Conservation (phyloP, 108 stramenopile species). For the Pseudonitzschia delicatissima region DNA sequence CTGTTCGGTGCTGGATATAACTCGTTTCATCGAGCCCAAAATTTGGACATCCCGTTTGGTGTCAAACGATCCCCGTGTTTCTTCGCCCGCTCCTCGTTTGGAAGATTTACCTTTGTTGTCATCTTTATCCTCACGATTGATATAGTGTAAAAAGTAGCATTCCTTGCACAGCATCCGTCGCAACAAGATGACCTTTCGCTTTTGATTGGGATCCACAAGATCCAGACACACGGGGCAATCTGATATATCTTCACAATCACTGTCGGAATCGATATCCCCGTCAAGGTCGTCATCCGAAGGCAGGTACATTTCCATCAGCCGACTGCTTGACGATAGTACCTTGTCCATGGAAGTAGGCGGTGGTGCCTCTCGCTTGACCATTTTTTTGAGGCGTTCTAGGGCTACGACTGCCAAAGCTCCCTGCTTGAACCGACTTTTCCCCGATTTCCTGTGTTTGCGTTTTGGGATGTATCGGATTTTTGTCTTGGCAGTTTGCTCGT, state of each 20-base stretch:
- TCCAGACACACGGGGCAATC: conserved; percentile 11
- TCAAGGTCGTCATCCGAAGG: background rate
- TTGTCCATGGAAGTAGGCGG: background rate
- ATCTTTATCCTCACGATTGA: background rate
- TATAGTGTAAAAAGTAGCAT: background rate
- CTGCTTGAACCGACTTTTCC: conserved; percentile 3
- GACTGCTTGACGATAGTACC: conserved; percentile 2
- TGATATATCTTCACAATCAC: too few species aligned
- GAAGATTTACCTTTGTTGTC: background rate
- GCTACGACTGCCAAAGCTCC: background rate
- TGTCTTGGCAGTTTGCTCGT: background rate
- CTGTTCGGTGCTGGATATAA: too few species aligned
- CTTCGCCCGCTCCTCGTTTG: background rate
- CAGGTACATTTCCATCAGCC: background rate
- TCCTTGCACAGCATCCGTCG: conserved; percentile 3
- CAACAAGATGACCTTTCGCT: conserved; percentile 1
- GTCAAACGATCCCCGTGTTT: background rate
- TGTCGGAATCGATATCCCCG: background rate
- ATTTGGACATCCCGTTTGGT: conserved; percentile 4
- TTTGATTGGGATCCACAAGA: background rate
- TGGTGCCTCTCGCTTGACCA: background rate
- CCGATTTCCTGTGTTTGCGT: background rate
- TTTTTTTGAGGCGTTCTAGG: background rate
- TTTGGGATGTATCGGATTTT: background rate
- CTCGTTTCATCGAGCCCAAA: background rate